phyloP scores from a whole-genome alignment of 345 rosid species.

The Zanthoxylum bungeanum region DNA sequence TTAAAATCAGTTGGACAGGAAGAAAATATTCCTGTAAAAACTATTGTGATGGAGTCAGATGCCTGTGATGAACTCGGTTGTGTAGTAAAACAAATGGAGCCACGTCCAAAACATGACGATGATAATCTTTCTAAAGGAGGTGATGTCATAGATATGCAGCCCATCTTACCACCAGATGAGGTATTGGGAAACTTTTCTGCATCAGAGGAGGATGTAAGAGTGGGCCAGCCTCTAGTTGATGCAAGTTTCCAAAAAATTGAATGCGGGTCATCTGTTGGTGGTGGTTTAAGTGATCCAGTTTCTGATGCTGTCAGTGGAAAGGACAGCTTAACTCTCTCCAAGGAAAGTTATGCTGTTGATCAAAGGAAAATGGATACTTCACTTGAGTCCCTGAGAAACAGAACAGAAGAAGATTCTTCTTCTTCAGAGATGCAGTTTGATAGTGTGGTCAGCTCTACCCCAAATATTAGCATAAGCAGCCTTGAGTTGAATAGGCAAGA shows the following conservation, averaged over 20 bases:
- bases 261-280: constrained; percentile 35
- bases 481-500: constrained; percentile 31
- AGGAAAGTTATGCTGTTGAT: constrained; percentile 20
- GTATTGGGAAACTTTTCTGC: constrained; percentile 31
- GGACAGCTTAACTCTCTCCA: constrained; percentile 20
- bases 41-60: constrained; percentile 47
- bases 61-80: constrained; percentile 72
- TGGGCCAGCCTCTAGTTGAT: constrained; percentile 39
- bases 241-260: constrained; percentile 31
- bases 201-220: constrained; percentile 32
- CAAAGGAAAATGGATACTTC: constrained; percentile 27
- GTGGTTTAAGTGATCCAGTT: constrained; percentile 28
- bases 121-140: constrained; percentile 29
- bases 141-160: constrained; percentile 31
- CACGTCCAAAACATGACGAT: constrained; percentile 42
- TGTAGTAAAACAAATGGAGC: constrained; percentile 68
- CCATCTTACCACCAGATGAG: constrained; percentile 33
- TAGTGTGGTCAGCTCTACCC: constrained; percentile 16
- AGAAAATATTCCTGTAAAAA: constrained; percentile 48
- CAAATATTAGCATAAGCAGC: constrained; percentile 21
- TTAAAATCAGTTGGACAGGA: constrained; percentile 96
- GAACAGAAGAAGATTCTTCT: constrained; percentile 29
- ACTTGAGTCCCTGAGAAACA: constrained; percentile 31
- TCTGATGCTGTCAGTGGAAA: constrained; percentile 27
- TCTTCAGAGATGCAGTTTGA: constrained; percentile 40